Evolutionary conservation across 177 flowering plant species (phyloP).

Genomic region (Vitis hybrid): DNA sequence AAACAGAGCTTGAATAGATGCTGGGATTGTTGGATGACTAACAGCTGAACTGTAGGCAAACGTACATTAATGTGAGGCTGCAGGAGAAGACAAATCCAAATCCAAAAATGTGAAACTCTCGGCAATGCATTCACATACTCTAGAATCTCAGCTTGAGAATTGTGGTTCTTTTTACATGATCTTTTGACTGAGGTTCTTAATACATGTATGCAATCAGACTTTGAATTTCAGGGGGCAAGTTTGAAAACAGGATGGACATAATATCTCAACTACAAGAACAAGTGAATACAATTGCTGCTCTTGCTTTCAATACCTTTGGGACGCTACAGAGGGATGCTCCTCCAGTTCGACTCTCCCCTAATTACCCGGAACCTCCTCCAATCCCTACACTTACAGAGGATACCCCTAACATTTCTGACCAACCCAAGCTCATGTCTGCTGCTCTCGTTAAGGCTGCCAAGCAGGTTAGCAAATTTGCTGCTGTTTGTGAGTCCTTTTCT

Average conservation of each 20-base stretch:
- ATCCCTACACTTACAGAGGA: slow-evolving; percentile 40
- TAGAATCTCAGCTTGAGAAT: too few relatives aligned
- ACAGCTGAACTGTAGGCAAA: too few relatives aligned
- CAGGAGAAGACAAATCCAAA: too few relatives aligned
- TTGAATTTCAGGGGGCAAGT: not conserved
- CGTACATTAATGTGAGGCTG: too few relatives aligned
- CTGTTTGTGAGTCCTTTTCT: not conserved
- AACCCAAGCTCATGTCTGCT: slow-evolving; percentile 79
- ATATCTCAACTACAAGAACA: slow-evolving; percentile 92
- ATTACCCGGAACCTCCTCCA: slow-evolving; percentile 79
- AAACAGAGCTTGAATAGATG: too few relatives aligned
- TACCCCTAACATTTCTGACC: slow-evolving; percentile 47
- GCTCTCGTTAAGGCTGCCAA: slow-evolving; percentile 70
- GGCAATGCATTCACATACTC: too few relatives aligned
- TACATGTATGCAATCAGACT: not conserved
- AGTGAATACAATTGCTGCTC: slow-evolving; percentile 60
- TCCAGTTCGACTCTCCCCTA: slow-evolving; percentile 75
- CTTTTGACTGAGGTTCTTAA: not conserved
- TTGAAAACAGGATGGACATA: slow-evolving; percentile 62
- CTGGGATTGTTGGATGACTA: too few relatives aligned
- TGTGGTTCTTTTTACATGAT: too few relatives aligned
- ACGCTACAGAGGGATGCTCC: slow-evolving; percentile 92
- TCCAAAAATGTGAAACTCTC: too few relatives aligned
- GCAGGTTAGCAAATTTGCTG: slow-evolving; percentile 34
- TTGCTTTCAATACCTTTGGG: slow-evolving; percentile 81